Conservation (phyloP, 2,329 filamentous ascomycete genomes). For the Fusarium siculi region DNA sequence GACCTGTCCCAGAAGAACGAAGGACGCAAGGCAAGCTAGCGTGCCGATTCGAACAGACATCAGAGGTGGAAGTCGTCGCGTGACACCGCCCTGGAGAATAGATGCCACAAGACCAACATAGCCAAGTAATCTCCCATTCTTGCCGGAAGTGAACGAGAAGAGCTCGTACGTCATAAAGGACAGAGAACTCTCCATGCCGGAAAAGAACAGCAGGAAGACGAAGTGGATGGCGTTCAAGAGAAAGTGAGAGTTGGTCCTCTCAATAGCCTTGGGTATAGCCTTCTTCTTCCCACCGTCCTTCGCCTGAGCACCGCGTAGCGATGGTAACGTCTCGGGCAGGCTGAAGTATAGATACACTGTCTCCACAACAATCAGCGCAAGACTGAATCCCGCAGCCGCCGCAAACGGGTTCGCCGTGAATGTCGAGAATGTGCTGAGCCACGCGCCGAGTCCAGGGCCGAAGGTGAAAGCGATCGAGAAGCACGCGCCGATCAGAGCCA, state of each 20-base stretch:
- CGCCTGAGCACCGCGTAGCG: conserved; percentile 54
- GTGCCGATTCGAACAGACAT: conserved; percentile 83
- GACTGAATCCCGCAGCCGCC: conserved; percentile 87
- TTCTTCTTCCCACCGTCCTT: conserved; percentile 35
- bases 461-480: conserved; percentile 98
- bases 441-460: conserved; percentile 90
- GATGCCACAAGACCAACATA: conserved; percentile 93
- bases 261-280: conserved; percentile 42
- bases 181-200: conserved; percentile 96
- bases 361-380: conserved; percentile 86
- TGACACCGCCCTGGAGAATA: conserved; percentile 92
- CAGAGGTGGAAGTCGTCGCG: conserved; percentile 84
- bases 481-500: conserved; percentile 95
- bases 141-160: conserved; percentile 81
- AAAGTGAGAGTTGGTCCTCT: conserved; percentile 82
- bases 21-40: conserved; percentile 79
- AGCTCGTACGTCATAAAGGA: conserved; percentile 98
- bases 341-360: conserved; percentile 86
- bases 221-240: conserved; percentile 89
- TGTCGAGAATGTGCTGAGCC: conserved; percentile 78
- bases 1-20: conserved; percentile 80
- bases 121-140: conserved; percentile 87
- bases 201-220: conserved; percentile 94
- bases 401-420: conserved; percentile 94
- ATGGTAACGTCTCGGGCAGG: conserved; percentile 87